Conservation (phyloP, 495 filamentous ascomycete genomes). For the Cairneyella variabilis region DNA sequence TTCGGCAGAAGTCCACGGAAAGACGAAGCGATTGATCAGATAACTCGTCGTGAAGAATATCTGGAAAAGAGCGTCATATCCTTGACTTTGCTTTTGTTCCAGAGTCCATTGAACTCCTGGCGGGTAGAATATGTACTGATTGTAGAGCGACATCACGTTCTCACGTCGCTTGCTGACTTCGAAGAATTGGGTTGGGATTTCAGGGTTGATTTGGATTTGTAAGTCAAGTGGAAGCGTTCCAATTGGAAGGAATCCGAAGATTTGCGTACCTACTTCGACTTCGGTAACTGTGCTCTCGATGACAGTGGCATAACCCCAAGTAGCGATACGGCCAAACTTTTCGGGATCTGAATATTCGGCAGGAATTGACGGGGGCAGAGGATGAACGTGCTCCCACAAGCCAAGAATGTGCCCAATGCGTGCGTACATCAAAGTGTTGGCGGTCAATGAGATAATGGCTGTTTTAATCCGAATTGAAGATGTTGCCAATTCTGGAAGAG, state of each 20-base stretch:
- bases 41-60: constrained; percentile 43
- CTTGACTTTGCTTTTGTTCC: constrained; percentile 24
- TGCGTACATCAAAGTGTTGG: constrained; percentile 55
- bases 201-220: constrained; percentile 17
- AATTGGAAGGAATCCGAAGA: constrained; percentile 41
- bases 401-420: constrained; percentile 38
- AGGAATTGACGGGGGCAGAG: constrained; percentile 33
- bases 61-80: constrained; percentile 39
- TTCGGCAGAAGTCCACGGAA: constrained; percentile 30
- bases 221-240: constrained; percentile 34
- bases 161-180: constrained; percentile 41
- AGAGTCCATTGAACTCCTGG: constrained; percentile 12
- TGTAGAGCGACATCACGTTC: constrained; percentile 48
- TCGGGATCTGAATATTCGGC: constrained; percentile 45
- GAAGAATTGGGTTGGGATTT: constrained; percentile 33
- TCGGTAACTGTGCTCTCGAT: constrained; percentile 38
- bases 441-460: constrained; percentile 42
- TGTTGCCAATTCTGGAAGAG: constrained; percentile 24
- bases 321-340: constrained; percentile 48
- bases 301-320: constrained; percentile 53
- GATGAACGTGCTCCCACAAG: constrained; percentile 48
- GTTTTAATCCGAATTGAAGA: constrained; percentile 42
- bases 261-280: constrained; percentile 30
- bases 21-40: constrained; percentile 43
- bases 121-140: constrained; percentile 38